These are phyloP conservation scores for Daldinia bambusicola DNA, from an alignment of 495 filamentous ascomycete species.

Conservation along the genomic window DNA sequence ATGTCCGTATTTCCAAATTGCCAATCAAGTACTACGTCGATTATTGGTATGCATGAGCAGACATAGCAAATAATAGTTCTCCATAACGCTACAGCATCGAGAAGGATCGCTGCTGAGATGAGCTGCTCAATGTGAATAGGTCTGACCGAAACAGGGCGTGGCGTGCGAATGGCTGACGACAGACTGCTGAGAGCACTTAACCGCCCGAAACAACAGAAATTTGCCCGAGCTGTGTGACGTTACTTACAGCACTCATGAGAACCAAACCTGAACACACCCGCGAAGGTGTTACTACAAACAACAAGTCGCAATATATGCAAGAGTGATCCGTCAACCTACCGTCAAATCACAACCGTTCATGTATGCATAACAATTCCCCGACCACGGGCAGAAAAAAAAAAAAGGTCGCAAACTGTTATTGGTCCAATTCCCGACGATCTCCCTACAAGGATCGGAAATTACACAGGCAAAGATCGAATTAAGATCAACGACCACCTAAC, in stretches of 20 bases:
- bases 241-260: constrained; percentile 14
- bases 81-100: too few species aligned
- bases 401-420: not conserved
- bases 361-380: constrained; percentile 20
- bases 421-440: constrained; percentile 2
- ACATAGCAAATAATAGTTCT: too few species aligned
- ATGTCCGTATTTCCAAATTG: too few species aligned
- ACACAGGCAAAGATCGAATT: constrained; percentile 8
- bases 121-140: too few species aligned
- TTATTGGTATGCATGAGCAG: too few species aligned
- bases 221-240: constrained; percentile 13
- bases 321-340: not conserved
- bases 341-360: constrained; percentile 4
- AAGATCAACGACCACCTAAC: constrained; percentile 12
- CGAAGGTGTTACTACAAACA: not conserved
- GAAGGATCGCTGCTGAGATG: too few species aligned
- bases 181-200: too few species aligned
- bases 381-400: not conserved
- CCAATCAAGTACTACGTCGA: too few species aligned
- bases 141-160: too few species aligned
- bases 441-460: constrained; percentile 35
- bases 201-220: not conserved
- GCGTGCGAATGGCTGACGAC: too few species aligned
- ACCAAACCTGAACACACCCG: constrained; percentile 1
- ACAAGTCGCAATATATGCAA: not conserved